A percentile compares a stretch with the other conserved stretches of the same genome.
These are phyloP conservation scores for Pholiota adiposa DNA, from an alignment of 1,284 basidiomycete genomes.

Conservation along the genomic window DNA sequence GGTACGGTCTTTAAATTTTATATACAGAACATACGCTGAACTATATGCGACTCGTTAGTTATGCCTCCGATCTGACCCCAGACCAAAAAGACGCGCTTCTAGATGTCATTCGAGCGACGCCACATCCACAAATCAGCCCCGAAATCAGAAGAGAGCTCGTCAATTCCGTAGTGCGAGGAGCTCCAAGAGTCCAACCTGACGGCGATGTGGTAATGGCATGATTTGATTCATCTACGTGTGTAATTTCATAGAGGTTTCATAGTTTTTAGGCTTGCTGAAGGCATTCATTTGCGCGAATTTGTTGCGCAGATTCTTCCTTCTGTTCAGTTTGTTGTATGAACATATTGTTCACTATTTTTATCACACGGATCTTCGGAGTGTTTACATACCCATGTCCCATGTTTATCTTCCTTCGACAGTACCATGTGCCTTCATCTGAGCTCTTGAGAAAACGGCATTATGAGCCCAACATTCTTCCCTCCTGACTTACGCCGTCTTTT, in stretches of 20 bases:
- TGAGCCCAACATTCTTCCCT: background rate
- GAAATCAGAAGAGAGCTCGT: constrained; percentile 91
- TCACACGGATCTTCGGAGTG: background rate
- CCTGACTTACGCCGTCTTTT: background rate
- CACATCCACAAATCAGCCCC: constrained; percentile 87
- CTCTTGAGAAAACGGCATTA: constrained; percentile 2
- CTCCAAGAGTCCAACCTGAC: constrained; percentile 57
- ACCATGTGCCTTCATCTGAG: background rate
- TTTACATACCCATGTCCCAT: background rate
- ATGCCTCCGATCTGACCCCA: constrained; percentile 94
- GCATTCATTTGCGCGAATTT: background rate
- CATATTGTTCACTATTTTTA: background rate
- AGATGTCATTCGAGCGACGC: constrained; percentile 88
- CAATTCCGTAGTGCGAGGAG: constrained; percentile 73
- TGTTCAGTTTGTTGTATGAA: background rate
- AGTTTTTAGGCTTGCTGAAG: background rate
- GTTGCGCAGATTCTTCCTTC: background rate
- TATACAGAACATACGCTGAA: background rate
- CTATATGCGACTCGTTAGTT: constrained; percentile 51
- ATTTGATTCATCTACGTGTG: constrained; percentile 23
- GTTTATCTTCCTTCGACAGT: background rate
- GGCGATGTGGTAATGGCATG: constrained; percentile 64
- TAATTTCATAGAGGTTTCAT: background rate
- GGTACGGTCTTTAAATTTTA: constrained; percentile 49
- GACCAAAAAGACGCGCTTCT: constrained; percentile 98